Evolutionary conservation across 2,329 filamentous ascomycete species (phyloP), one percentile per base, ranked within the genome.

Genomic region (Hymenoscyphus scutula): DNA sequence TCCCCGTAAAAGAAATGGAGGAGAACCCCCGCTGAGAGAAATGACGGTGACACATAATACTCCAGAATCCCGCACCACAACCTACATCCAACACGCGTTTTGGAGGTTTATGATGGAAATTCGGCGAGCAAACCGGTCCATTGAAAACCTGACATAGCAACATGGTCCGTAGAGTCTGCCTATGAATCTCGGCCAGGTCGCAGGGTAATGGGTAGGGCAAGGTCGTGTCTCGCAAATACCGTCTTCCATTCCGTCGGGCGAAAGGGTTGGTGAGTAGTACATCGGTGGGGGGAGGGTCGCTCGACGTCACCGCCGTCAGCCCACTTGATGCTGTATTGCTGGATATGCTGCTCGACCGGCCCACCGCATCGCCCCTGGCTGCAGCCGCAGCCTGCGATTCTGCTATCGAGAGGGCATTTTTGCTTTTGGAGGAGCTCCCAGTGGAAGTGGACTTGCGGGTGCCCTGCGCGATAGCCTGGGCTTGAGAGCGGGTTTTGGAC

Each of bases 61-160:
- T 93, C 93, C 93, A 97, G 73, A 96, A 90, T 27, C 87, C 94
- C 23, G 89, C 89, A 19, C 93, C 93, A 75, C 94, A 98, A 32
- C 88, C 92, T 37, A 97, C 77, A 73, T 98, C 94, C 27, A 98
- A 81, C 30, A 98, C 89, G 67, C 87, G 88, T 70, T 82, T 83
- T 0, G 93, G 93, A 23, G 90, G 87, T 55, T 85, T 85, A 66
- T 85, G 82, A 53, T 82, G 78, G 60, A 91, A 82, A 32, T 81
- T 80, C 1, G 89, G 88, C 8, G 89, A 89, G 76, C 90, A 93
- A 61, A 95, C 83, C 0, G 92, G 90, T 11, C 86, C 86, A 53
- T 92, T 91, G 70, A 95, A 92, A 37, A 96, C 84, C 72, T 91
- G 87, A 68, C 91, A 89, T 58, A 92, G 81, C 65, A 97, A 83